These are phyloP conservation scores for Hypoxylon fragiforme DNA, from an alignment of 495 filamentous ascomycete species.

Conservation along the genomic window DNA sequence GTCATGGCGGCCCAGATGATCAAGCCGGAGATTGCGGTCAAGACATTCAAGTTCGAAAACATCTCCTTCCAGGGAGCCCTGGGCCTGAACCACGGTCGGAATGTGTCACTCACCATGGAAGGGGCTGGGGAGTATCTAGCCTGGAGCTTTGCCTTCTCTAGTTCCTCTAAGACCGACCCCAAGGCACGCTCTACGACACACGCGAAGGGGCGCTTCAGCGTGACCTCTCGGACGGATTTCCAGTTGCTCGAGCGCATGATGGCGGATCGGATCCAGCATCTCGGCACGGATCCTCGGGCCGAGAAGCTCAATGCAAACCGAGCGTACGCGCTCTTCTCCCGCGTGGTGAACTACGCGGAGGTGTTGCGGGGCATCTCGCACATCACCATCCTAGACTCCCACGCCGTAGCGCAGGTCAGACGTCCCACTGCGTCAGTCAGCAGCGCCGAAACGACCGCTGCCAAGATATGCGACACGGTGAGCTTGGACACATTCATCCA, in stretches of 20 bases:
- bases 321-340: slow-evolving; percentile 35
- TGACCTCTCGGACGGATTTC: not conserved
- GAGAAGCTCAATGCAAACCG: slow-evolving; percentile 19
- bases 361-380: slow-evolving; percentile 29
- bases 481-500: slow-evolving; percentile 42
- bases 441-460: slow-evolving; percentile 28
- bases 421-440: not conserved
- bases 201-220: not conserved
- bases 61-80: slow-evolving; percentile 27
- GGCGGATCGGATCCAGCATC: not conserved
- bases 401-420: slow-evolving; percentile 33
- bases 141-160: slow-evolving; percentile 9
- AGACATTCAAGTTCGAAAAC: slow-evolving; percentile 19
- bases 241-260: slow-evolving; percentile 5
- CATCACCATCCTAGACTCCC: slow-evolving; percentile 27
- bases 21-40: slow-evolving; percentile 5
- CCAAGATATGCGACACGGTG: slow-evolving; percentile 28
- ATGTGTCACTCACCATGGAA: slow-evolving; percentile 21
- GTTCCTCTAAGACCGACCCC: slow-evolving; percentile 2
- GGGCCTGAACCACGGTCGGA: slow-evolving; percentile 18
- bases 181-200: slow-evolving; percentile 1
- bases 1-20: slow-evolving; percentile 29
- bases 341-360: slow-evolving; percentile 34
- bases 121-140: slow-evolving; percentile 7
- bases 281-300: slow-evolving; percentile 4